Percentiles rank a stretch among this genome's conserved stretches.
These are phyloP conservation scores for Malania oleifera DNA, from an alignment of 164 flowering plant species.

Conservation along the genomic window DNA sequence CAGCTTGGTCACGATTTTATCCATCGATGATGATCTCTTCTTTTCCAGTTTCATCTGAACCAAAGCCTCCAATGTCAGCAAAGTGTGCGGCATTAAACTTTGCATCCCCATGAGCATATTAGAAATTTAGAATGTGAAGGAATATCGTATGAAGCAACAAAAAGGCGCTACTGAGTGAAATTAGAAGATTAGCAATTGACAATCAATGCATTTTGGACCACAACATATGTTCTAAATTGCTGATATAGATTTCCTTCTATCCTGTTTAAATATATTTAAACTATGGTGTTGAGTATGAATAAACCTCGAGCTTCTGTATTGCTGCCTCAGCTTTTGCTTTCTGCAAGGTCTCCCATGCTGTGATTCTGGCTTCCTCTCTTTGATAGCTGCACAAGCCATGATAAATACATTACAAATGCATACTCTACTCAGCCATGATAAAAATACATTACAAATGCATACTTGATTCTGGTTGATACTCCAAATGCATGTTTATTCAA, in stretches of 20 bases:
- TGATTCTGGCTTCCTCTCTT: constrained; percentile 60
- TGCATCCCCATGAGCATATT: background rate
- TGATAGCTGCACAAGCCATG: constrained; percentile 29
- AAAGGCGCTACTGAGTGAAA: background rate
- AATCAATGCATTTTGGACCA: too few relatives aligned
- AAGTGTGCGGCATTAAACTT: background rate
- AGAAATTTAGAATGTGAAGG: background rate
- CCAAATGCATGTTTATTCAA: too few relatives aligned
- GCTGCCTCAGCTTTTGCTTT: constrained; percentile 74
- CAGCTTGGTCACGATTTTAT: constrained; percentile 47
- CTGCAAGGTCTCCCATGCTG: constrained; percentile 69
- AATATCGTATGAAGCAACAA: background rate
- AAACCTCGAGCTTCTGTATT: constrained; percentile 57
- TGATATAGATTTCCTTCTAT: too few relatives aligned
- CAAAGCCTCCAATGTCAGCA: background rate
- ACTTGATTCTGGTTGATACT: too few relatives aligned
- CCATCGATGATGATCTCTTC: constrained; percentile 51
- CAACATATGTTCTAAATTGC: too few relatives aligned
- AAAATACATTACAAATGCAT: too few relatives aligned
- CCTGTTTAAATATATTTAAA: too few relatives aligned
- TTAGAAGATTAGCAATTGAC: background rate
- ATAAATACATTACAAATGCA: background rate
- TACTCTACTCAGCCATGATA: too few relatives aligned
- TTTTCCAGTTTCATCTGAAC: constrained; percentile 57
- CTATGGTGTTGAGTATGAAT: background rate